A percentile compares a stretch with the other conserved stretches of the same genome.
Conservation (phyloP, 225 moss, liverwort and hornwort species). For the Asterella californica region DNA sequence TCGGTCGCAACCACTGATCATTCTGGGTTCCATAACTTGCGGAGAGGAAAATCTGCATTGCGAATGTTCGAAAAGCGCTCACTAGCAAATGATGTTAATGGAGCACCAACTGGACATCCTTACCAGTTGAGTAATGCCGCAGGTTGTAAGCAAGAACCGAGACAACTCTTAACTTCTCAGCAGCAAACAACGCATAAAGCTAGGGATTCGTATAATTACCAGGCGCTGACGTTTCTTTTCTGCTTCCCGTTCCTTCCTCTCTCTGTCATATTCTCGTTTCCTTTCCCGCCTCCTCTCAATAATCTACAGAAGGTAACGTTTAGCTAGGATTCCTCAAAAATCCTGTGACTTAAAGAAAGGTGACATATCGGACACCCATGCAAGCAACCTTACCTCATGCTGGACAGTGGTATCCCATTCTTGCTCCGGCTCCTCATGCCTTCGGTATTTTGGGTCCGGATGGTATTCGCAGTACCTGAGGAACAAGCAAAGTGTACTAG, state of each 20-base stretch:
- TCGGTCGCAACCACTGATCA: too few relatives aligned
- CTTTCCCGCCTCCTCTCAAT: constrained; percentile 50
- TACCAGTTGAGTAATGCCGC: background rate
- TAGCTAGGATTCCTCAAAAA: background rate
- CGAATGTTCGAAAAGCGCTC: background rate
- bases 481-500: background rate
- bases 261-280: constrained; percentile 51
- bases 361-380: background rate
- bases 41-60: background rate
- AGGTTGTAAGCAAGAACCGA: background rate
- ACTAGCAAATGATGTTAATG: background rate
- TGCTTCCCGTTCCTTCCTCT: constrained; percentile 47
- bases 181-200: background rate
- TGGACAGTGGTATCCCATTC: constrained; percentile 48
- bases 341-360: background rate
- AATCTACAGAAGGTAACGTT: constrained; percentile 25
- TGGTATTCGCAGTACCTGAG: constrained; percentile 55
- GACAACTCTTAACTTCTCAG: background rate
- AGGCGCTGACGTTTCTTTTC: constrained; percentile 49
- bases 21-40: background rate
- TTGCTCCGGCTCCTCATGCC: constrained; percentile 51
- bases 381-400: constrained; percentile 42
- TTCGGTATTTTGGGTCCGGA: constrained; percentile 38
- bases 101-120: background rate
- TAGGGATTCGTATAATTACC: constrained; percentile 20